Conservation (phyloP, 192 early-diverging fungal genomes). For the Podila horticola region DNA sequence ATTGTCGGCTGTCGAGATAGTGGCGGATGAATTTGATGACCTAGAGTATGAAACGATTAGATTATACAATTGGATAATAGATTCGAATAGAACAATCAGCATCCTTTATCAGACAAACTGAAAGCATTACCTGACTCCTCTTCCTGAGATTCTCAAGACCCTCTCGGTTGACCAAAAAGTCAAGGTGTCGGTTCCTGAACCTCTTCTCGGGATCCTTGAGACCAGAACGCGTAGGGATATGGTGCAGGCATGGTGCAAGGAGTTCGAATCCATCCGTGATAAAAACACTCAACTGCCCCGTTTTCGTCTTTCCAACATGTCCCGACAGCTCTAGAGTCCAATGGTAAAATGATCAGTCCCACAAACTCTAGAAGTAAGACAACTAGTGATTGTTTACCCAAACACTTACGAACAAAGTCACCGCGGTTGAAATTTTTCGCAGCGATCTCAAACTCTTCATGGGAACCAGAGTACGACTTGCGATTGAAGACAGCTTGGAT, state of each 20-base stretch:
- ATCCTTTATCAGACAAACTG: no score
- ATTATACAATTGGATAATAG: not conserved
- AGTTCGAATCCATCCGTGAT: conserved; percentile 60
- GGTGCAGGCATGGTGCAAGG: conserved; percentile 75
- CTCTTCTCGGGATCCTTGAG: conserved; percentile 74
- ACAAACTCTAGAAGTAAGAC: not conserved
- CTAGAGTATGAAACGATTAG: conserved; percentile 23
- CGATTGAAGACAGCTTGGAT: conserved; percentile 77
- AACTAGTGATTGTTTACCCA: not conserved
- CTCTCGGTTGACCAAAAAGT: conserved; percentile 77
- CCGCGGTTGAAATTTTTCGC: conserved; percentile 66
- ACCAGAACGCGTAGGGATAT: conserved; percentile 69
- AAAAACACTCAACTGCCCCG: conserved; percentile 76
- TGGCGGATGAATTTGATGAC: conserved; percentile 70
- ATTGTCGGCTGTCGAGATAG: conserved; percentile 71
- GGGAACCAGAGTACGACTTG: conserved; percentile 43
- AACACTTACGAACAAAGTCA: conserved; percentile 68
- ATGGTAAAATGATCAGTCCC: not conserved
- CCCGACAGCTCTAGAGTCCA: conserved; percentile 58
- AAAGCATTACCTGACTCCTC: conserved; percentile 58
- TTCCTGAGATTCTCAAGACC: conserved; percentile 60
- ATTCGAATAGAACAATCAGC: not conserved
- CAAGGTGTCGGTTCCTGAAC: conserved; percentile 77
- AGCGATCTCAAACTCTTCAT: conserved; percentile 52
- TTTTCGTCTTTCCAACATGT: conserved; percentile 73